Percentiles rank a stretch among this genome's conserved stretches.
phyloP scores from a whole-genome alignment of 106 monocot species.

The Dioscorea zingiberensis region DNA sequence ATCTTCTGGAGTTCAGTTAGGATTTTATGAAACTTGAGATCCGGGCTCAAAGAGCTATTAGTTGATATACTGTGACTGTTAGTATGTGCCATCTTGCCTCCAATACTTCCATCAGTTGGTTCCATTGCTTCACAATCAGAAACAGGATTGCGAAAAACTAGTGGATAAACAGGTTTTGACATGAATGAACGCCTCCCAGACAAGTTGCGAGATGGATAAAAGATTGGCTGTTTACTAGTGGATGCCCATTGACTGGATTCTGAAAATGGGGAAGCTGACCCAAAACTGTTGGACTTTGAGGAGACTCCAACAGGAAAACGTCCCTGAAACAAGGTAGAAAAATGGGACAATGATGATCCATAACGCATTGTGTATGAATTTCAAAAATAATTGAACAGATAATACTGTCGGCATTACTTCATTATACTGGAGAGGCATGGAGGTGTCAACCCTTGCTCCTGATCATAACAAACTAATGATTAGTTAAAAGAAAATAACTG shows the following conservation, averaged over 20 bases:
- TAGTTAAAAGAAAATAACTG: not conserved
- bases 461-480: constrained; percentile 12
- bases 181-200: constrained; percentile 78
- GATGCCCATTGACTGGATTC: constrained; percentile 61
- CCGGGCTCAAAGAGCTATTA: constrained; percentile 41
- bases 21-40: constrained; percentile 55
- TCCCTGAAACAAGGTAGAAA: constrained; percentile 30
- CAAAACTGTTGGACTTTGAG: constrained; percentile 47
- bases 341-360: not conserved
- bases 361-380: too few relatives aligned
- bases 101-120: constrained; percentile 25
- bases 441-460: constrained; percentile 66
- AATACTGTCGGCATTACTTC: constrained; percentile 35
- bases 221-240: constrained; percentile 42
- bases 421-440: constrained; percentile 23
- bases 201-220: constrained; percentile 36
- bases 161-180: constrained; percentile 87
- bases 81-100: constrained; percentile 21
- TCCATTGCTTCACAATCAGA: constrained; percentile 43
- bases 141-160: constrained; percentile 69
- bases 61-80: constrained; percentile 19
- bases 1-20: constrained; percentile 47
- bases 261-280: constrained; percentile 54
- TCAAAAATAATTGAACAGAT: not conserved
- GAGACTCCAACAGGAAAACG: constrained; percentile 25